Conservation (phyloP, 768 basidiomycete species). For the Suillus sp. region DNA sequence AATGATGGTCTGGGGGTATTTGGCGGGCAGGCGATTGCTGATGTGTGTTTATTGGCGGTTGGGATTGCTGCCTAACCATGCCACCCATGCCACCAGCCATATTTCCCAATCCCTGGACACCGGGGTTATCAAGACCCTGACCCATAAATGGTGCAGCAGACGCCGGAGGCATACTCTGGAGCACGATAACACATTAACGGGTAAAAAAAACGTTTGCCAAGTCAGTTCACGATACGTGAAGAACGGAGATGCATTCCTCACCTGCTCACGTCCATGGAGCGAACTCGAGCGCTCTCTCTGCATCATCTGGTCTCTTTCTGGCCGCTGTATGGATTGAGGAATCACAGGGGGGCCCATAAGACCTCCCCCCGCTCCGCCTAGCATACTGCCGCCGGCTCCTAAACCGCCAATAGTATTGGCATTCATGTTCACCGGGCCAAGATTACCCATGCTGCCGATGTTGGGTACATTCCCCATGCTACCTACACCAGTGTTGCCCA, state of each 20-base stretch:
- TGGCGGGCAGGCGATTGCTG: constrained; percentile 30
- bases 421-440: constrained; percentile 28
- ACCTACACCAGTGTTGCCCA: constrained; percentile 21
- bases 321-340: constrained; percentile 29
- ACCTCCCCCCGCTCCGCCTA: constrained; percentile 34
- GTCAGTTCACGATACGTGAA: neutral
- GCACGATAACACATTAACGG: neutral
- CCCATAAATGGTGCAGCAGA: constrained; percentile 25
- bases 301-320: constrained; percentile 26
- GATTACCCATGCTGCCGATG: constrained; percentile 20
- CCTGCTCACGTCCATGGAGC: constrained; percentile 27
- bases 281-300: constrained; percentile 31
- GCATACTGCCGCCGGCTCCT: constrained; percentile 24
- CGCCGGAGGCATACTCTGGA: constrained; percentile 29
- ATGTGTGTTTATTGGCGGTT: constrained; percentile 25
- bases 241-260: constrained; percentile 13
- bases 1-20: constrained; percentile 22
- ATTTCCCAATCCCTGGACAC: constrained; percentile 12
- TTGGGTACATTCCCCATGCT: constrained; percentile 16
- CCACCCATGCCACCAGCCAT: constrained; percentile 17
- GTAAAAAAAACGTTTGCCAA: constrained; percentile 10
- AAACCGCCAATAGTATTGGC: constrained; percentile 19
- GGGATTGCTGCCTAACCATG: constrained; percentile 25
- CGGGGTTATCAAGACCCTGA: constrained; percentile 22
- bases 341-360: constrained; percentile 44